Conservation (phyloP, 257 asterid genomes). For the Fraxinus cuspidata region DNA sequence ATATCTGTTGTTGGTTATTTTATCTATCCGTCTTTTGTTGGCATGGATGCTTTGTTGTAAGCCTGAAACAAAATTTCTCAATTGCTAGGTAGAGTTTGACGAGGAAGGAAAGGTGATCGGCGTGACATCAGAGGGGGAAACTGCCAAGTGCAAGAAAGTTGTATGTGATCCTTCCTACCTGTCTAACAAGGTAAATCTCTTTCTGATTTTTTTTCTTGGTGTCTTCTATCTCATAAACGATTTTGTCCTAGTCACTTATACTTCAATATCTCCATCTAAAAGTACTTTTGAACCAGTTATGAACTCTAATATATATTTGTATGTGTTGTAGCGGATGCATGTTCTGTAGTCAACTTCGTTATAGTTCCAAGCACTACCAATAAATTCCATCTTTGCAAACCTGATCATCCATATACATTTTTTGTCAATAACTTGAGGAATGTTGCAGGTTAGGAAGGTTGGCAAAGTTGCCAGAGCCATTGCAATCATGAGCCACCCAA, state of each 20-base stretch:
- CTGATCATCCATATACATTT: background rate
- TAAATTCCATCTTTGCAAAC: background rate
- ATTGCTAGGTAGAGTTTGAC: constrained; percentile 42
- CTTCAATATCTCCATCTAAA: background rate
- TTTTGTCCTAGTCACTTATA: background rate
- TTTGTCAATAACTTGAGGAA: constrained; percentile 12
- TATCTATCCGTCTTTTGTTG: background rate
- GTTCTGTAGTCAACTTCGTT: constrained; percentile 2
- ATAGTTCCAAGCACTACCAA: background rate
- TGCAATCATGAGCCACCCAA: constrained; percentile 95
- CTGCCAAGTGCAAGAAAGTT: constrained; percentile 92
- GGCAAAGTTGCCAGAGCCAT: constrained; percentile 94
- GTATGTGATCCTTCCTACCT: constrained; percentile 97
- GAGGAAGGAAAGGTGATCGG: constrained; percentile 90
- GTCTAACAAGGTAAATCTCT: constrained; percentile 64
- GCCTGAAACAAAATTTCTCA: background rate
- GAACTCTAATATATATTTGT: constrained; percentile 7
- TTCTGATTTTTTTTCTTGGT: background rate
- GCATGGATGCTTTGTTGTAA: background rate
- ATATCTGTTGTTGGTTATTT: background rate
- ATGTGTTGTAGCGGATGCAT: background rate
- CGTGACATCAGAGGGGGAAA: constrained; percentile 96
- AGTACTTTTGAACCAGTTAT: constrained; percentile 7
- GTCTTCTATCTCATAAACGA: constrained; percentile 1
- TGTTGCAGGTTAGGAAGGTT: constrained; percentile 70